phyloP scores from a whole-genome alignment of 140 eudicot species.

The Senecio squalidus region DNA sequence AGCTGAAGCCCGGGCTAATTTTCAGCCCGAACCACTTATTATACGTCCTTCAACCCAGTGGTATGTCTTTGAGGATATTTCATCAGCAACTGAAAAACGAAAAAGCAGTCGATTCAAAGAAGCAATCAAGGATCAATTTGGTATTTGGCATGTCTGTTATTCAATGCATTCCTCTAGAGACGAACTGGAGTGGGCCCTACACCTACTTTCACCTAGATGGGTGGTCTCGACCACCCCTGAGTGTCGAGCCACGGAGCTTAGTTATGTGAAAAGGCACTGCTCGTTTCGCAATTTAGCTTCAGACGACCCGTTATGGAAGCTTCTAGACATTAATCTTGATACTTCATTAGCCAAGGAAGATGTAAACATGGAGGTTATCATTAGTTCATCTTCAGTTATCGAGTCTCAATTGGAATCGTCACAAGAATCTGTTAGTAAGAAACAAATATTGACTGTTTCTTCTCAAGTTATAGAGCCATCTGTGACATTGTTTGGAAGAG shows the following conservation, averaged over 20 bases:
- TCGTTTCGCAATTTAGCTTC: slow-evolving; percentile 29
- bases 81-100: slow-evolving; percentile 38
- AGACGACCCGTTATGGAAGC: slow-evolving; percentile 55
- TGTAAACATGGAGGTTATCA: slow-evolving; percentile 3
- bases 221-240: slow-evolving; percentile 79
- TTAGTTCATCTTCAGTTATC: slow-evolving; percentile 20
- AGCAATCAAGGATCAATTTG: slow-evolving; percentile 59
- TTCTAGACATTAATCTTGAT: slow-evolving; percentile 45
- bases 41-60: slow-evolving; percentile 77
- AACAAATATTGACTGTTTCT: slow-evolving; percentile 32
- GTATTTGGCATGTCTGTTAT: slow-evolving; percentile 90
- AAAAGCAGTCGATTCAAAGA: slow-evolving; percentile 35
- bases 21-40: slow-evolving; percentile 70
- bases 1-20: slow-evolving; percentile 57
- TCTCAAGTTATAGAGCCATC: slow-evolving; percentile 42
- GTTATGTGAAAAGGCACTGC: slow-evolving; percentile 61
- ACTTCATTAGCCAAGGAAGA: slow-evolving; percentile 28
- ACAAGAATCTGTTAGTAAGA: slow-evolving; percentile 7
- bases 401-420: slow-evolving; percentile 25
- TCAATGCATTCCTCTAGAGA: slow-evolving; percentile 86
- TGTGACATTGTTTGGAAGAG: slow-evolving; percentile 83
- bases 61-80: slow-evolving; percentile 58
- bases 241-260: slow-evolving; percentile 72
- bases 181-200: slow-evolving; percentile 89
- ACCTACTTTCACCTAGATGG: slow-evolving; percentile 75